Evolutionary conservation across 805 yeast species (phyloP).

Genomic region (Jamesozyma spencerorum): DNA sequence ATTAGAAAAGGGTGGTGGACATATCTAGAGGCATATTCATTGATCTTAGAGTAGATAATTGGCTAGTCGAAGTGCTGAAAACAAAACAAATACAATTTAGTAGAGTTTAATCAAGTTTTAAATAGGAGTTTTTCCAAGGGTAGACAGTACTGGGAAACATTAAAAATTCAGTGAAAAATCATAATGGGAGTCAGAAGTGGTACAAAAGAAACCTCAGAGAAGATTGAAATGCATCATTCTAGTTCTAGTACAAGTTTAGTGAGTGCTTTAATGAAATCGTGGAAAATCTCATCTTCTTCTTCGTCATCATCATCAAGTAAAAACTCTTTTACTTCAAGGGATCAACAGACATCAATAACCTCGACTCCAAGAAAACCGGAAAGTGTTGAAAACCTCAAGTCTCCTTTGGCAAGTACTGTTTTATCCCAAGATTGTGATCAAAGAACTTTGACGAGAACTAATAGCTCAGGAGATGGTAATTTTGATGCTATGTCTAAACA

Average conservation of each 20-base stretch:
- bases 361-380: constrained; percentile 1
- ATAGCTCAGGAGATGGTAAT: constrained; percentile 14
- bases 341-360: neutral
- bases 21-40: no score
- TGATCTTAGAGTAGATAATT: no score
- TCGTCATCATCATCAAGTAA: constrained; percentile 2
- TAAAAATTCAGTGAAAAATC: no score
- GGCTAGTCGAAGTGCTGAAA: no score
- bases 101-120: no score
- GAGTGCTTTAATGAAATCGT: constrained; percentile 23
- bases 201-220: constrained; percentile 22
- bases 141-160: no score
- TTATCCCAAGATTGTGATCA: constrained; percentile 1
- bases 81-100: no score
- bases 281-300: constrained; percentile 18
- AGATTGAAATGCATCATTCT: constrained; percentile 7
- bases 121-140: no score
- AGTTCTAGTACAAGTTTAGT: constrained; percentile 15
- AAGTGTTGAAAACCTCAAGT: neutral
- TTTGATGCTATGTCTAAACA: constrained; percentile 26
- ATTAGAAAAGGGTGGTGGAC: no score
- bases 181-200: constrained; percentile 23
- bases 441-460: neutral
- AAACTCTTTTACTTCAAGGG: constrained; percentile 1
- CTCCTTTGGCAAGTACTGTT: neutral